These are phyloP conservation scores for Trypanosoma scelopori DNA, from an alignment of 208 protist genomes.

Conservation along the genomic window DNA sequence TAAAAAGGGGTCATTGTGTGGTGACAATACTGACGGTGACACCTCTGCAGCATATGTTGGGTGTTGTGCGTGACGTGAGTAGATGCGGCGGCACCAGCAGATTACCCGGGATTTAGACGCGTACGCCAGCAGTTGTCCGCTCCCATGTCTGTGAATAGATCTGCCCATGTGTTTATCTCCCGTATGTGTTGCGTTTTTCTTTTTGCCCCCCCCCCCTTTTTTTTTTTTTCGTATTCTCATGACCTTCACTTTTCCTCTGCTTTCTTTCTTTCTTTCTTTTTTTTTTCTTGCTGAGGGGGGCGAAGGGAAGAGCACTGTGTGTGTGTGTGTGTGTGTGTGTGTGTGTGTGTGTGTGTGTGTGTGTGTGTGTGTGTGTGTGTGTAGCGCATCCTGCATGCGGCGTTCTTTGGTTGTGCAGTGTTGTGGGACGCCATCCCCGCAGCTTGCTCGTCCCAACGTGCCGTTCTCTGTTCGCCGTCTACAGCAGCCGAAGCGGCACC, in stretches of 20 bases:
- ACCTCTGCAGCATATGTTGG: not conserved
- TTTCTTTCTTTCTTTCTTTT: conserved; percentile 23
- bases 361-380: conserved; percentile 1
- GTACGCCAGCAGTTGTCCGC: not conserved
- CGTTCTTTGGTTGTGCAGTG: conserved; percentile 1
- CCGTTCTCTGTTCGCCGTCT: not conserved
- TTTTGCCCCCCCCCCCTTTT: conserved; percentile 9
- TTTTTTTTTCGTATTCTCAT: too few relatives aligned
- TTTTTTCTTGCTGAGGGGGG: conserved; percentile 14
- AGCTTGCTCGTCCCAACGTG: not conserved
- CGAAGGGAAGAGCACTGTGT: too few relatives aligned
- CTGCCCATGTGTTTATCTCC: not conserved
- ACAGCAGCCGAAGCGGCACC: not conserved
- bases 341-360: not conserved
- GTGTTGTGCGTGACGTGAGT: too few relatives aligned
- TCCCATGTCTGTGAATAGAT: not conserved
- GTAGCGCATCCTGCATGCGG: conserved; percentile 3
- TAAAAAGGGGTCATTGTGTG: too few relatives aligned
- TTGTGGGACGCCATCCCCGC: not conserved
- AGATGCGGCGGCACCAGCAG: too few relatives aligned
- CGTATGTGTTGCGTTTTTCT: too few relatives aligned
- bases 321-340: not conserved
- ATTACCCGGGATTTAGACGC: too few relatives aligned
- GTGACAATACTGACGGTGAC: too few relatives aligned
- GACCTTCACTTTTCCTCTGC: too few relatives aligned